Conservation (phyloP, 768 basidiomycete genomes). For the Naganishia onofrii region DNA sequence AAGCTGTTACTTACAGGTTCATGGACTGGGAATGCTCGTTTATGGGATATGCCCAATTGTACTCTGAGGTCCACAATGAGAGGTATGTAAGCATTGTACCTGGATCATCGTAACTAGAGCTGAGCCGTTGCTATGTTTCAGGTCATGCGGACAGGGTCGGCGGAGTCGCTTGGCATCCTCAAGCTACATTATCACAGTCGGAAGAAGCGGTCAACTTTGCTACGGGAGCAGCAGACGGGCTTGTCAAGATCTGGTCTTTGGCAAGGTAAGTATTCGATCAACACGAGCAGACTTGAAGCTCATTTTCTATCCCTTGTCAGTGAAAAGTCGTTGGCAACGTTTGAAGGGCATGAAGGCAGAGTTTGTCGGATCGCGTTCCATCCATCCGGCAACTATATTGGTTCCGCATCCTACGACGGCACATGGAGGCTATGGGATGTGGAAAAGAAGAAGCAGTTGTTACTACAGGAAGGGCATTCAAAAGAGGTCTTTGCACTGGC, state of each 20-base stretch:
- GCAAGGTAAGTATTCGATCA: constrained; percentile 60
- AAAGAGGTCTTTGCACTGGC: constrained; percentile 95
- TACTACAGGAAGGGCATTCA: constrained; percentile 93
- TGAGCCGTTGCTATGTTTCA: not conserved
- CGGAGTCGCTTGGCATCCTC: constrained; percentile 96
- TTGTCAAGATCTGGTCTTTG: constrained; percentile 83
- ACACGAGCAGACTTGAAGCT: not conserved
- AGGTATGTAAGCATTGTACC: constrained; percentile 55
- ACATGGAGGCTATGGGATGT: constrained; percentile 98
- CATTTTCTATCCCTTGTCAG: constrained; percentile 53
- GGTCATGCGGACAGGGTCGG: constrained; percentile 81
- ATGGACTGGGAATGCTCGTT: constrained; percentile 90
- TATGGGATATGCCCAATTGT: constrained; percentile 93
- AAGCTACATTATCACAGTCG: constrained; percentile 71
- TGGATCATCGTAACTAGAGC: too few relatives aligned
- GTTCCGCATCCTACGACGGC: constrained; percentile 92
- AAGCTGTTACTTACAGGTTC: constrained; percentile 84
- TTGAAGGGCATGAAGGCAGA: constrained; percentile 85
- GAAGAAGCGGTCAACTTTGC: constrained; percentile 73
- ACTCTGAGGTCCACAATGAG: constrained; percentile 71
- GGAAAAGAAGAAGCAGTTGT: constrained; percentile 70
- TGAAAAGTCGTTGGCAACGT: constrained; percentile 76
- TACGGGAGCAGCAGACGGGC: constrained; percentile 84
- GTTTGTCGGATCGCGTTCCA: constrained; percentile 95
- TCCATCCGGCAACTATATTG: constrained; percentile 88